Evolutionary conservation across 2,329 filamentous ascomycete genomes (phyloP).

Genomic region (Apiospora pterosperma): DNA sequence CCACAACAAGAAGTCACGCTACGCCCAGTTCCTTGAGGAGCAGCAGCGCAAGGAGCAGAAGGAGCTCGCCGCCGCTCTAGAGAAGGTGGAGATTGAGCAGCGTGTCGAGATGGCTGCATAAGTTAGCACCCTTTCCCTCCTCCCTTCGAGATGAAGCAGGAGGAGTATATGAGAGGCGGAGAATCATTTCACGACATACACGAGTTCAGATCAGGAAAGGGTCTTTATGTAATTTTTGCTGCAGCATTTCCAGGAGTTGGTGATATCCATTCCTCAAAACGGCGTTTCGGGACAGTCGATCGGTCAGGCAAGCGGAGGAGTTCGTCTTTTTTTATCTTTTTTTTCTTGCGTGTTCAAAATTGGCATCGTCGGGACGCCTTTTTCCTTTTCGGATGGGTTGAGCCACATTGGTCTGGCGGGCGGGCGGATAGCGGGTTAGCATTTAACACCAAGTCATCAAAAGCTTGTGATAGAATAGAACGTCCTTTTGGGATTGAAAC

Average conservation of each 20-base stretch:
- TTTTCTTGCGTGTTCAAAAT: not conserved
- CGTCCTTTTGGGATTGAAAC: not conserved
- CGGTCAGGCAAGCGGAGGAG: not conserved
- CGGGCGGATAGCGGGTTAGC: not conserved
- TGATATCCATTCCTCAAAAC: not conserved
- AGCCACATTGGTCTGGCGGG: not conserved
- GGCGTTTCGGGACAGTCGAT: not conserved
- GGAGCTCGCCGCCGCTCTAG: conserved; percentile 20
- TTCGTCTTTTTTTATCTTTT: not conserved
- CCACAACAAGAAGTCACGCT: conserved; percentile 95
- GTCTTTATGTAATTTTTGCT: not conserved
- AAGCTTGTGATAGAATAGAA: not conserved
- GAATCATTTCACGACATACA: not conserved
- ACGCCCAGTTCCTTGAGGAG: conserved; percentile 77
- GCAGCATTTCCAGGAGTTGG: conserved; percentile 1
- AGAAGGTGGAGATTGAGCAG: conserved; percentile 17
- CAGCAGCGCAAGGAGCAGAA: conserved; percentile 67
- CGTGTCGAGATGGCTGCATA: not conserved
- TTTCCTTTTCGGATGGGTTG: not conserved
- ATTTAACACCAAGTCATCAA: not conserved
- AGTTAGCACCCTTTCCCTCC: not conserved
- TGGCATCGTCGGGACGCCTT: not conserved
- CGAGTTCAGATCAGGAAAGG: not conserved
- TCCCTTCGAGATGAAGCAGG: not conserved
- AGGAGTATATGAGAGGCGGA: not conserved